These are phyloP conservation scores for Rhododendron simsii DNA, from an alignment of 148 eudicot genomes.

Conservation along the genomic window DNA sequence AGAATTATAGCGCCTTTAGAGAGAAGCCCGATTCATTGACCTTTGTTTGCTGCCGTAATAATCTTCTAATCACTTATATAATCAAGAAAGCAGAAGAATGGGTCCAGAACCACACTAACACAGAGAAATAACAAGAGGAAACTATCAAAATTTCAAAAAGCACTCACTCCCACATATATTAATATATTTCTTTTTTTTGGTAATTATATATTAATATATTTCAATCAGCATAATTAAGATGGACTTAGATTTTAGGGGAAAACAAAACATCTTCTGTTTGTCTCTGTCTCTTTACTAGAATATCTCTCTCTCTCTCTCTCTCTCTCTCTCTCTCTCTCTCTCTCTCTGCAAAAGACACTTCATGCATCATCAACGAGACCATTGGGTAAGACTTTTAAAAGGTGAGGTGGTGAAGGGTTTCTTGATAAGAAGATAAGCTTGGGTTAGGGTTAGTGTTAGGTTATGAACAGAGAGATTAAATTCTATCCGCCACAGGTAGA, in stretches of 20 bases:
- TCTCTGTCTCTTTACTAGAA: slow-evolving; percentile 42
- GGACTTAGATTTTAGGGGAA: slow-evolving; percentile 45
- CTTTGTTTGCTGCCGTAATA: slow-evolving; percentile 15
- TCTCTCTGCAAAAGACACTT: neutral
- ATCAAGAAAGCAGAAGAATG: slow-evolving; percentile 11
- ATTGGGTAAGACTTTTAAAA: neutral
- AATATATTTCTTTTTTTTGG: neutral
- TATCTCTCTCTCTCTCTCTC: slow-evolving; percentile 25
- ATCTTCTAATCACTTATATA: slow-evolving; percentile 8
- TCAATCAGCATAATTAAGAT: slow-evolving; percentile 11
- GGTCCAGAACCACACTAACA: slow-evolving; percentile 34
- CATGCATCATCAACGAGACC: slow-evolving; percentile 49
- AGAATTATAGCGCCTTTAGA: slow-evolving; percentile 17
- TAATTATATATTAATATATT: slow-evolving; percentile 1
- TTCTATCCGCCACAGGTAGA: neutral
- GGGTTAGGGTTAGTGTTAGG: slow-evolving; percentile 2
- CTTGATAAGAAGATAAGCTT: slow-evolving; percentile 44
- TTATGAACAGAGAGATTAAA: neutral
- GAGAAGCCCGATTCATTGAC: slow-evolving; percentile 32
- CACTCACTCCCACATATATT: slow-evolving; percentile 18
- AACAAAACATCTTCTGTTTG: slow-evolving; percentile 50
- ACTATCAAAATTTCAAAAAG: slow-evolving; percentile 19
- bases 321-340: neutral
- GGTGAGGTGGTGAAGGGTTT: slow-evolving; percentile 1
- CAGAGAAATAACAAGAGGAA: slow-evolving; percentile 31